Conservation (phyloP, 345 rosid genomes). For the Barbarea vulgaris region DNA sequence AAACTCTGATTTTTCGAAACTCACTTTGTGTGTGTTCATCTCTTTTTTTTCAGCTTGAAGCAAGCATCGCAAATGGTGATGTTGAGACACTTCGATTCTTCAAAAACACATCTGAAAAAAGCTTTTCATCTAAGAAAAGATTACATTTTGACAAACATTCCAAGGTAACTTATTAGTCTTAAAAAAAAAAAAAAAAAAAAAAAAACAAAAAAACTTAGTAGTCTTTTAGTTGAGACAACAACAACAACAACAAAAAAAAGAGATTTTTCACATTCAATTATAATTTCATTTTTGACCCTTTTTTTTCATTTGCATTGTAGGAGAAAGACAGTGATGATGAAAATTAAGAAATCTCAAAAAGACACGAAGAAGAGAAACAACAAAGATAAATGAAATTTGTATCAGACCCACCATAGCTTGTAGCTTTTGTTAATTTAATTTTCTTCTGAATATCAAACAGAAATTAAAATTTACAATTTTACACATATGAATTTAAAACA, state of each 20-base stretch:
- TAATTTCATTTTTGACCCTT: neutral
- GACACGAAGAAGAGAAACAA: conserved; percentile 6
- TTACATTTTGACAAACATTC: conserved; percentile 36
- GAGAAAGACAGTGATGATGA: conserved; percentile 43
- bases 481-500: neutral
- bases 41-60: conserved; percentile 65
- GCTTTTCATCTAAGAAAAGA: conserved; percentile 49
- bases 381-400: neutral
- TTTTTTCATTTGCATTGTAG: conserved; percentile 35
- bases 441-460: too few relatives aligned
- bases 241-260: neutral
- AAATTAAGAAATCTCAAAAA: conserved; percentile 31
- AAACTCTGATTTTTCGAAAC: neutral
- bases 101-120: conserved; percentile 41
- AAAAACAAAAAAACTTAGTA: too few relatives aligned
- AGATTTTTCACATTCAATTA: neutral
- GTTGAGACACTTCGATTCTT: conserved; percentile 62
- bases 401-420: neutral
- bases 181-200: too few relatives aligned
- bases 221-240: neutral
- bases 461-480: too few relatives aligned
- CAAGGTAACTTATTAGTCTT: conserved; percentile 40
- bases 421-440: conserved; percentile 1
- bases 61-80: conserved; percentile 84
- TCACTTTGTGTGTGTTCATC: conserved; percentile 15